phyloP scores from a whole-genome alignment of 208 protist species.

The Spironucleus salmonicida region DNA sequence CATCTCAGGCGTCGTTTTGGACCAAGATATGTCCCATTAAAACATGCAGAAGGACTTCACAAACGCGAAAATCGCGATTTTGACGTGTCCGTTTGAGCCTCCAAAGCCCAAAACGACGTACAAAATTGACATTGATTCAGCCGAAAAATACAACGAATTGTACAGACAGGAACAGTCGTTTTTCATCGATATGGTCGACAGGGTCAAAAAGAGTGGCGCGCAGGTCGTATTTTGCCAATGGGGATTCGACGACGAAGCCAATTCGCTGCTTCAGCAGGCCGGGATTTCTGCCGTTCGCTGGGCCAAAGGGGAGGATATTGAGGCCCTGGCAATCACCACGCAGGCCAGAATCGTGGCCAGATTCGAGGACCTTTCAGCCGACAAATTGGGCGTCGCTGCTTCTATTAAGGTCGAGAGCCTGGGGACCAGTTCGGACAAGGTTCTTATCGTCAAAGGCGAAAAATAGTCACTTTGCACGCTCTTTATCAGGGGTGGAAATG shows the following conservation, averaged over 20 bases:
- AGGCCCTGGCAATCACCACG: slow-evolving; percentile 95
- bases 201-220: slow-evolving; percentile 77
- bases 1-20: slow-evolving; percentile 37
- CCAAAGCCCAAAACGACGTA: slow-evolving; percentile 99
- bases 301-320: slow-evolving; percentile 97
- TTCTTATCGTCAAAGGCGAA: slow-evolving; percentile 91
- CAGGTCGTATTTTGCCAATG: slow-evolving; percentile 98
- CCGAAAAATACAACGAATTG: slow-evolving; percentile 76
- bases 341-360: slow-evolving; percentile 90
- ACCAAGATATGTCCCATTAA: slow-evolving; percentile 32
- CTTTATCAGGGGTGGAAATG: slow-evolving; percentile 95
- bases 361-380: slow-evolving; percentile 84
- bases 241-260: slow-evolving; percentile 99
- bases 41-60: slow-evolving; percentile 74
- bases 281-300: slow-evolving; percentile 96
- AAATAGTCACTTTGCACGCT: slow-evolving; percentile 74
- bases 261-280: slow-evolving; percentile 95
- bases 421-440: slow-evolving; percentile 60
- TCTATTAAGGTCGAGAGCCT: slow-evolving; percentile 56
- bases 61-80: slow-evolving; percentile 94
- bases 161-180: slow-evolving; percentile 88
- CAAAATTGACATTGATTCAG: slow-evolving; percentile 78
- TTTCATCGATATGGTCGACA: slow-evolving; percentile 74
- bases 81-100: slow-evolving; percentile 98
- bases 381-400: slow-evolving; percentile 81